Base-by-base conservation (phyloP, 164 flowering plant species). In the Tinospora cordifolia region DNA sequence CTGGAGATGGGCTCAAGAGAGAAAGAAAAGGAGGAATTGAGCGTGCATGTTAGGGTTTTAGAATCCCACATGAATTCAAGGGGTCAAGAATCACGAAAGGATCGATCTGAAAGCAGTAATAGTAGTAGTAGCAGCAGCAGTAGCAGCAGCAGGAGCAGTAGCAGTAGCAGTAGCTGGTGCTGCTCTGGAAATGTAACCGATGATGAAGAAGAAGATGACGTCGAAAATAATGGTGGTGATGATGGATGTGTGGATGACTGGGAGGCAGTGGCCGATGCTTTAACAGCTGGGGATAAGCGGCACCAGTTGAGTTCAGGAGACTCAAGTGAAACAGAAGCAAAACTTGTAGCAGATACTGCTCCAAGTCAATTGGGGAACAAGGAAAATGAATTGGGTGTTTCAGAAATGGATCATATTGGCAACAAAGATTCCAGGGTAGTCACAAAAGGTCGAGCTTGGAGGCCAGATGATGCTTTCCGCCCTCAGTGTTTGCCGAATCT, bases 401-500 rank as follows among this genome's bases (percentile, higher is more conserved):
- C 67, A 25, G 80, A 78, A 57, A 76, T 70, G 9, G 81, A 82
- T 40, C 47, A 73, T 58, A 30, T 30, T 30, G 6, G 60, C 8
- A 21, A 24, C 24, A 8, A 54, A 54, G 60, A 19, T 21, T n/a
- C 19, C n/a, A 75, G 66, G 66, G 68, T 63, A 27, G 44, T 74
- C 0, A 79, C 63, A 11, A 82, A 76, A 39, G 22, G 78, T 66
- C 81, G 81, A 44, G 98, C 98, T 3, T 93, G 98, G 98, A 86
- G 88, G 74, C 79, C 92, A 10, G 97, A 90, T 76, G 98, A 93
- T 78, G 82, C 85, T 64, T 84, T 70, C 54, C 87, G 98, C 7
- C 98, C 98, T 14, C 89, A 79, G 81, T 78, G 84, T 79, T 71
- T 93, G 72, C 98, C 98, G 17, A 91, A 80, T 77, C 77, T 93